phyloP scores from a whole-genome alignment of 164 flowering plant species.

The Annona cherimola region DNA sequence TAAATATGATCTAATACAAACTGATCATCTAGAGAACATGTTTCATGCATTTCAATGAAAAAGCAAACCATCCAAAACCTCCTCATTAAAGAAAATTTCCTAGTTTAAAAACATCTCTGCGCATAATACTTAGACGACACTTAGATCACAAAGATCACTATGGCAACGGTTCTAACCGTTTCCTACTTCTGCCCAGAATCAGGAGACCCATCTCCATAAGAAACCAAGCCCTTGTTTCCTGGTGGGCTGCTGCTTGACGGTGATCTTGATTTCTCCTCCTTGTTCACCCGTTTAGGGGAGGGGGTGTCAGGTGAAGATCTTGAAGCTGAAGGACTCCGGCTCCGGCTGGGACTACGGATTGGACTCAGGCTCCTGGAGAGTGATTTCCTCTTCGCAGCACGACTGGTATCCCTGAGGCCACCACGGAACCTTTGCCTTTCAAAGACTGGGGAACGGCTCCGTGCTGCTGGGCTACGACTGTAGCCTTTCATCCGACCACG shows the following conservation, averaged over 20 bases:
- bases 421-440: slow-evolving; percentile 34
- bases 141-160: neutral
- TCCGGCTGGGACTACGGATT: slow-evolving; percentile 9
- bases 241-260: slow-evolving; percentile 25
- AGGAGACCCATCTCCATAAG: slow-evolving; percentile 22
- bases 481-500: slow-evolving; percentile 48
- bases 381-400: slow-evolving; percentile 44
- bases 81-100: neutral
- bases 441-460: slow-evolving; percentile 50
- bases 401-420: slow-evolving; percentile 30
- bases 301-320: slow-evolving; percentile 50
- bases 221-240: slow-evolving; percentile 19
- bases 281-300: slow-evolving; percentile 43
- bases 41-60: neutral
- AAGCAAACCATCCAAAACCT: neutral
- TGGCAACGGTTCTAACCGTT: neutral
- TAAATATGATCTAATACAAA: neutral
- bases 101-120: neutral
- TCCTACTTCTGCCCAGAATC: slow-evolving; percentile 32
- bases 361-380: slow-evolving; percentile 52
- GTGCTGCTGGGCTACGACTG: slow-evolving; percentile 38
- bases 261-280: slow-evolving; percentile 47
- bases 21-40: neutral
- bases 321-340: slow-evolving; percentile 49
- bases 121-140: neutral